Evolutionary conservation across 116 monocot species (phyloP), one percentile per base, ranked within the genome.

Genomic region (Dioscorea cayenensis): DNA sequence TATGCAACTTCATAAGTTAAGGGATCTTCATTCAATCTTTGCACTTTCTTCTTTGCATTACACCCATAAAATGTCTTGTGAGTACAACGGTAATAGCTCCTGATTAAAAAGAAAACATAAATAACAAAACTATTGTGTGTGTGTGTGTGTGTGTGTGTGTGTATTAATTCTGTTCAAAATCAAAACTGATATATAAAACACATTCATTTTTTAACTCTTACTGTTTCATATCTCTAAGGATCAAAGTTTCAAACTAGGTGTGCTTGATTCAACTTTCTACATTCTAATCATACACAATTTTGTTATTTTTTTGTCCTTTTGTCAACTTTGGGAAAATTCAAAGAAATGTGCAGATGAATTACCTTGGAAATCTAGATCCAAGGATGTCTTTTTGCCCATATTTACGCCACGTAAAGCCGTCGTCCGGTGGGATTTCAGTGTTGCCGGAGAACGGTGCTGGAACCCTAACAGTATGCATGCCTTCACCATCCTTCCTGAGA

Each of bases 331-430:
- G 32, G 32, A 32, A 32, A 32, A 32, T 32, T 32, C 32, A 32
- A 32, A 32, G 32, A 32, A 32, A 32, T 32, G 32, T 32, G 32
- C 4, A 32, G 32, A 32, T 32, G 10, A 12, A 18, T 43, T 82
- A 95, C 95, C 95, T 88, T 0, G 92, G 92, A 51, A 80, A 91
- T 10, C 62, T 71, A 0, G 81, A 77, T 10, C 84, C 80, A 19
- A 95, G 83, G 21, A 95, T 95, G 12, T 69, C 73, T 51, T 95
- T 95, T 51, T 92, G 95, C 4, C 95, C 95, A 60, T 95, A 95
- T 71, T 95, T 95, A 19, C 95, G 64, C 95, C 95, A 95, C 28
- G 92, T 92, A 77, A 89, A 84, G 12, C 95, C 95, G 35, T 95
- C 95, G 51, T 95, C 89, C 5, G 95, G 95, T 1, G 89, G 89